Percentiles rank a stretch among this genome's conserved stretches.
Evolutionary conservation across 2,329 filamentous ascomycete species (phyloP).

Genomic region (Fusarium sp.): DNA sequence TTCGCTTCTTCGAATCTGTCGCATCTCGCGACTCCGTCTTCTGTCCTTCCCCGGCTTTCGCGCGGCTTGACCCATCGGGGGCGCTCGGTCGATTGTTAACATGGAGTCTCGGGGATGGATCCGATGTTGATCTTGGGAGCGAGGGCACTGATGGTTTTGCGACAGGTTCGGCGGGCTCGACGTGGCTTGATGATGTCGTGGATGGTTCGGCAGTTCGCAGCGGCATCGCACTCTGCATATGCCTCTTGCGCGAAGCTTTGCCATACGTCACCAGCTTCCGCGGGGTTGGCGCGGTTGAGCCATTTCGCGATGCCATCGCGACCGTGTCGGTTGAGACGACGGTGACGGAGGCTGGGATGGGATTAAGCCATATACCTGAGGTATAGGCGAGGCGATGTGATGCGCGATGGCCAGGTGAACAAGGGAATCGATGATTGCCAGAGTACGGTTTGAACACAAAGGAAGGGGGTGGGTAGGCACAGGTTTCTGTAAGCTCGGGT

Average conservation of each 20-base stretch:
- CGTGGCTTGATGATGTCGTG: constrained; percentile 15
- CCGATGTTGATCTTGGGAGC: constrained; percentile 23
- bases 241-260: constrained; percentile 40
- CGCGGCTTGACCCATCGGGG: constrained; percentile 2
- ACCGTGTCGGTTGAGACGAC: constrained; percentile 12
- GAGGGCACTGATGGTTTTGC: constrained; percentile 28
- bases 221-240: constrained; percentile 33
- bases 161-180: constrained; percentile 15
- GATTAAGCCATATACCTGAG: constrained; percentile 21
- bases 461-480: constrained; percentile 8
- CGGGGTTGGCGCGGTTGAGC: constrained; percentile 33
- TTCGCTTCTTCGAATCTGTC: constrained; percentile 37
- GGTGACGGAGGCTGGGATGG: constrained; percentile 6
- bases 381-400: not conserved
- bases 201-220: constrained; percentile 33
- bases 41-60: constrained; percentile 5
- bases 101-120: constrained; percentile 24
- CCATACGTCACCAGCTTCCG: constrained; percentile 44
- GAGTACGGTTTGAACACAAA: constrained; percentile 10
- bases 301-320: constrained; percentile 34
- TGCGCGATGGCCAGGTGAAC: not conserved
- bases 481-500: constrained; percentile 8
- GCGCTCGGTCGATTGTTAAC: constrained; percentile 10
- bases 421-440: not conserved
- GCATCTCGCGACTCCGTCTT: constrained; percentile 23